Percentiles rank a stretch among this genome's conserved stretches.
Evolutionary conservation across 2,329 filamentous ascomycete species (phyloP).

Genomic region (Arthrobotrys conoides): DNA sequence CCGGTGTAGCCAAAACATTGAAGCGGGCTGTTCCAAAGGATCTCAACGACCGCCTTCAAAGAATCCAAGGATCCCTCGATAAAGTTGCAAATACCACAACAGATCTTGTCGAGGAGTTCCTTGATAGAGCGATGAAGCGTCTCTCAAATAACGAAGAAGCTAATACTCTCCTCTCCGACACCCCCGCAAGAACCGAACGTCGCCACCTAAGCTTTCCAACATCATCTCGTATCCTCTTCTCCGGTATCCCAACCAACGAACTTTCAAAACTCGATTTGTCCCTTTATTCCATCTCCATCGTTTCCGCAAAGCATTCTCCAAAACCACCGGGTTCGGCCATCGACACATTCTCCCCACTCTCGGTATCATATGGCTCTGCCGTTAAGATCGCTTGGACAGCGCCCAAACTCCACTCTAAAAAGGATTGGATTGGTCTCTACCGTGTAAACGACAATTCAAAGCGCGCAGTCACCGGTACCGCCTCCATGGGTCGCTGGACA

Average conservation of each 20-base stretch:
- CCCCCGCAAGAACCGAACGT: conserved; percentile 5
- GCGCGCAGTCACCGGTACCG: conserved; percentile 84
- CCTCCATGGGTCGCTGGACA: conserved; percentile 90
- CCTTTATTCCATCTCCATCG: conserved; percentile 79
- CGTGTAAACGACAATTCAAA: conserved; percentile 94
- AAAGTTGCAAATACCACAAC: conserved; percentile 87
- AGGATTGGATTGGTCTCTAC: conserved; percentile 96
- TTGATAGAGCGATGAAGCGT: conserved; percentile 87
- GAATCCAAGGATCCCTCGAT: conserved; percentile 82
- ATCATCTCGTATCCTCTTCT: conserved; percentile 48
- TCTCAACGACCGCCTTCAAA: conserved; percentile 64
- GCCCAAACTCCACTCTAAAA: conserved; percentile 86
- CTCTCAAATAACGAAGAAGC: conserved; percentile 72
- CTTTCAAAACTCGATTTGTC: conserved; percentile 75
- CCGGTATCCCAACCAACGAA: conserved; percentile 70
- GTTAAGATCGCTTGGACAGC: conserved; percentile 93
- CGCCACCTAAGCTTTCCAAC: conserved; percentile 49
- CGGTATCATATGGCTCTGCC: conserved; percentile 89
- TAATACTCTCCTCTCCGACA: conserved; percentile 35
- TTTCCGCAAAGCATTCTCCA: conserved; percentile 60
- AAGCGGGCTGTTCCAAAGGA: conserved; percentile 84
- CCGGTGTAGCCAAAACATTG: conserved; percentile 91
- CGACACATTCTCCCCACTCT: conserved; percentile 77
- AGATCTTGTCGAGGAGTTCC: conserved; percentile 90
- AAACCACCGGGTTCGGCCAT: conserved; percentile 49